Base-by-base conservation (phyloP, 2,329 filamentous ascomycete genomes). In the Botrytis byssoidea region DNA sequence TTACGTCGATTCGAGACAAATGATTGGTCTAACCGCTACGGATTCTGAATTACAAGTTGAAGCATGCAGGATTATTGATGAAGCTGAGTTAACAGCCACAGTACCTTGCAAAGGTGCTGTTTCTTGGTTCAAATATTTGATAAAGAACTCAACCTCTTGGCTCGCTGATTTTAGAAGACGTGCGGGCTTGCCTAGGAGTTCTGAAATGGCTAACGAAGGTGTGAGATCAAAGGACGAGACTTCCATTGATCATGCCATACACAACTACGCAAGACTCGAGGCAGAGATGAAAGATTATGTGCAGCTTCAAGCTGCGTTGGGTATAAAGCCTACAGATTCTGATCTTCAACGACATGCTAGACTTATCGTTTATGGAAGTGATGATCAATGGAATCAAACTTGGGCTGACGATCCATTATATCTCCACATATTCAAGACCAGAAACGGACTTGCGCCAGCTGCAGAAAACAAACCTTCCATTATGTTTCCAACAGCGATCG, bases 341-440 rank as follows among this genome's bases (percentile, higher is more conserved):
- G 86, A 88, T 64, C 79, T 91, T 57, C 88, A 90, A 77, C 83
- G 82, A 42, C 83, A 89, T 77, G 88, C 88, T 35, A 85, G 89
- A 75, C 83, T 89, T 70, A 88, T 90, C 77, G 88, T 91, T 35
- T 90, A 89, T 80, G 88, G 89, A 65, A 86, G 85, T 74, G 88
- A 90, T 70, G 88, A 91, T 76, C 85, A 85, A 16, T 90, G 89
- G 88, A 90, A 90, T 75, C 89, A 90, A 77, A 91, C 89, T 1
- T 86, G 86, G 0, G 87, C 88, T 4, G 89, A 91, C 75, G 88
- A 88, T 74, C 76, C 82, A 4, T 80, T 83, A 5, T 90, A 88
- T 86, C 82, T 91, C 1, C 79, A 82, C 5, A 81, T 84, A 20
- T 91, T 91, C 81, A 86, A 84, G 74, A 80, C 51, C 32, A 78